Percentiles rank a stretch among this genome's conserved stretches.
These are phyloP conservation scores for Angophora floribunda DNA, from an alignment of 345 rosid genomes.

Conservation along the genomic window DNA sequence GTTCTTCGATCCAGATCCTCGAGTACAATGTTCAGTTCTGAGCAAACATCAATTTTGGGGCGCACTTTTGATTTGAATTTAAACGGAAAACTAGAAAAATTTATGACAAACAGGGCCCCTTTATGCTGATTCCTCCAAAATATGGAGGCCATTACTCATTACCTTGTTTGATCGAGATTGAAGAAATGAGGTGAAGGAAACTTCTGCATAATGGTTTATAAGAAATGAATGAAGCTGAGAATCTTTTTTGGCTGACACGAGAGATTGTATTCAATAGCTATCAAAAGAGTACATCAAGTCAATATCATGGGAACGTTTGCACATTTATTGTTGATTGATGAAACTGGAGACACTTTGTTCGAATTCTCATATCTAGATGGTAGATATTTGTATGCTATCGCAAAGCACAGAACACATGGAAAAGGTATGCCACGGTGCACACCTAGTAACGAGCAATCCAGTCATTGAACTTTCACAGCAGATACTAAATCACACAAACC, in stretches of 20 bases:
- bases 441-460: background rate
- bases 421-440: background rate
- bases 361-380: background rate
- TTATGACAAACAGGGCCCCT: background rate
- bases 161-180: background rate
- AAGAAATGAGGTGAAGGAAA: background rate
- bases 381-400: background rate
- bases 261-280: background rate
- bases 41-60: background rate
- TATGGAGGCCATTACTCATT: background rate
- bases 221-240: background rate
- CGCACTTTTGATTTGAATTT: background rate
- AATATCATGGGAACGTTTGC: background rate
- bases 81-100: background rate
- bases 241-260: background rate
- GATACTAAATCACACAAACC: background rate
- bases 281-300: background rate
- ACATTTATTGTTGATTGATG: background rate
- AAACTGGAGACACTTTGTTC: background rate
- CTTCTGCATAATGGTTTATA: background rate
- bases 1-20: background rate
- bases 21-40: background rate
- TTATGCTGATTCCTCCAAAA: background rate
- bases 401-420: fast-evolving
- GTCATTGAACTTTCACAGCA: background rate